A percentile compares a stretch with the other conserved stretches of the same genome.
Conservation (phyloP, 1,284 basidiomycete genomes). For the Boletus mariae region DNA sequence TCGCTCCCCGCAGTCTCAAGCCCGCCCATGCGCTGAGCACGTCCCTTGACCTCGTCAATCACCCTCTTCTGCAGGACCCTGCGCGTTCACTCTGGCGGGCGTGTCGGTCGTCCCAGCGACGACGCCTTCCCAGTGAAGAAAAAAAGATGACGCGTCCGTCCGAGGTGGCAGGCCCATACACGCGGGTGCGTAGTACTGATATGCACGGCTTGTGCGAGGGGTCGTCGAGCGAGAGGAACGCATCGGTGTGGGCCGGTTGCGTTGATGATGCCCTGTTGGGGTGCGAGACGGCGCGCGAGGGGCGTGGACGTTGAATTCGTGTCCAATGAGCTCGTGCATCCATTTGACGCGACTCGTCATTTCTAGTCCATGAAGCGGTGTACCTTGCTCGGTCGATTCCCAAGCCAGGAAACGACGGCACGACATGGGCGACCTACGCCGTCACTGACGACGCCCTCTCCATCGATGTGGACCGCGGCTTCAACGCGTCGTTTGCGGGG, state of each 20-base stretch:
- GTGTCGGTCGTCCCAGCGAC: conserved; percentile 97
- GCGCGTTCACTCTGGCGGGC: conserved; percentile 64
- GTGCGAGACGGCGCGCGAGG: too few species aligned
- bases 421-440: too few species aligned
- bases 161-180: too few species aligned
- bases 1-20: conserved; percentile 68
- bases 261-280: conserved; percentile 64
- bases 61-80: conserved; percentile 83
- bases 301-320: conserved; percentile 76
- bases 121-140: conserved; percentile 97
- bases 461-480: too few species aligned
- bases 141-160: conserved; percentile 75
- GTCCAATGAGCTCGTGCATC: conserved; percentile 70
- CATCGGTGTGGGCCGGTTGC: conserved; percentile 96
- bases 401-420: too few species aligned
- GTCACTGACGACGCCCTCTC: too few species aligned
- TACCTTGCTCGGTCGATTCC: too few species aligned
- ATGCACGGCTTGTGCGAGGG: conserved; percentile 62
- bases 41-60: conserved; percentile 87
- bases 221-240: conserved; percentile 83
- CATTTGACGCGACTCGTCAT: too few species aligned
- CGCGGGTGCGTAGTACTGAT: conserved; percentile 92
- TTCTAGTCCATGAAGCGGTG: too few species aligned
- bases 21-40: conserved; percentile 96
- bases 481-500: too few species aligned